Evolutionary conservation across 352 stramenopile genomes (phyloP).

Genomic region (Phytophthora hybrid): DNA sequence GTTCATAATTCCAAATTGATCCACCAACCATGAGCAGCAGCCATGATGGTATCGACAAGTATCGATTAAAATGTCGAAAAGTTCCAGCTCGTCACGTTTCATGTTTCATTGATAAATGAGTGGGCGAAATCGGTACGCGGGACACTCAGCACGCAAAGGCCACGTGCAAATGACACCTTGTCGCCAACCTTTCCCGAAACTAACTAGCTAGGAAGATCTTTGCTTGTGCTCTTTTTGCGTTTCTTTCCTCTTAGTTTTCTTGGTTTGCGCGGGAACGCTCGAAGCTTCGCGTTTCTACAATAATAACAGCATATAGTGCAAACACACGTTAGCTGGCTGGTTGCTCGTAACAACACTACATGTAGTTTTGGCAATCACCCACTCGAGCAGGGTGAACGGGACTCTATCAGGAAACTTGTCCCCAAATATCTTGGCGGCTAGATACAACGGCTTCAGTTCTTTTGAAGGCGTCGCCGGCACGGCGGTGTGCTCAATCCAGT

Average conservation of each 20-base stretch:
- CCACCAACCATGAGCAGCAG: slow-evolving; percentile 22
- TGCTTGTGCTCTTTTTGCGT: background rate
- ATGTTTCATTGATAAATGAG: no score
- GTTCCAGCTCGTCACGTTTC: no score
- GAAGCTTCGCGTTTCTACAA: background rate
- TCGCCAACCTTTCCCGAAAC: no score
- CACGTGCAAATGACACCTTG: no score
- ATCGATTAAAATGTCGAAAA: no score
- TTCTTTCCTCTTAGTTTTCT: background rate
- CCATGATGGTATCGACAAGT: no score
- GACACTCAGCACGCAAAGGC: no score
- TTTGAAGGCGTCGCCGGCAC: background rate
- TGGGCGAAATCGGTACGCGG: no score
- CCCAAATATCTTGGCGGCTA: background rate
- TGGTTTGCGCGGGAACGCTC: background rate
- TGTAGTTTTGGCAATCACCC: background rate
- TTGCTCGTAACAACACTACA: background rate
- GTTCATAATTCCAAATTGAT: slow-evolving; percentile 13
- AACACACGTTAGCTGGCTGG: background rate
- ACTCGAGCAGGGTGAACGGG: background rate
- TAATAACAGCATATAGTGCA: background rate
- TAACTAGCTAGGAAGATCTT: no score
- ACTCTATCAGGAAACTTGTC: background rate
- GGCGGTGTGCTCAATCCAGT: background rate
- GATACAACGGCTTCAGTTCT: background rate